A percentile compares a stretch with the other conserved stretches of the same genome.
Conservation (phyloP, 306 rosid genomes). For the Prunus davidiana region DNA sequence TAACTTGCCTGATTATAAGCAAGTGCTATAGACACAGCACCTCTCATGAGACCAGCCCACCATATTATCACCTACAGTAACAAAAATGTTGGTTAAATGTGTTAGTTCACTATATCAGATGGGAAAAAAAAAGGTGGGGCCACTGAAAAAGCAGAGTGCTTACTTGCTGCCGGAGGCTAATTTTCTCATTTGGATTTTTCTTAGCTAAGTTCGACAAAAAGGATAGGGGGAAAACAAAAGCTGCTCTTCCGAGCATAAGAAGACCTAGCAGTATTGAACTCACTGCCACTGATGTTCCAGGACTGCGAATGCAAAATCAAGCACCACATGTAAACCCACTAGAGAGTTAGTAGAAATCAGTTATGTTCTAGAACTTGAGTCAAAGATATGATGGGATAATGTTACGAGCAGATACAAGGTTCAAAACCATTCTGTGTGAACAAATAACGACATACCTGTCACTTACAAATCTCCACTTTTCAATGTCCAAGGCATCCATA, state of each 20-base stretch:
- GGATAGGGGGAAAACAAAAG: conserved; percentile 90
- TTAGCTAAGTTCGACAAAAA: conserved; percentile 69
- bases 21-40: conserved; percentile 96
- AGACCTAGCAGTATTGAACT: conserved; percentile 73
- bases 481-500: conserved; percentile 99
- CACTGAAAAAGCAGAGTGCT: conserved; percentile 18
- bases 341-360: conserved; percentile 9
- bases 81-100: conserved; percentile 16
- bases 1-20: conserved; percentile 89
- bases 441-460: conserved; percentile 59
- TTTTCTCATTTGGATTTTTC: conserved; percentile 44
- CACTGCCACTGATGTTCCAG: conserved; percentile 80
- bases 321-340: background rate
- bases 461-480: conserved; percentile 90
- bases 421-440: background rate
- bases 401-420: conserved; percentile 9
- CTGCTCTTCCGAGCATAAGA: conserved; percentile 82
- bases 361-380: conserved; percentile 7
- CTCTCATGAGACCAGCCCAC: conserved; percentile 99
- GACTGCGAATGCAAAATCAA: conserved; percentile 53
- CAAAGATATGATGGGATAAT: conserved; percentile 3
- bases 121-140: background rate
- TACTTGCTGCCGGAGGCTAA: conserved; percentile 75
- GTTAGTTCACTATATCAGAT: conserved; percentile 10
- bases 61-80: conserved; percentile 66